These are phyloP conservation scores for Sclerotinia spermophila DNA, from an alignment of 2,329 filamentous ascomycete genomes.

Conservation along the genomic window DNA sequence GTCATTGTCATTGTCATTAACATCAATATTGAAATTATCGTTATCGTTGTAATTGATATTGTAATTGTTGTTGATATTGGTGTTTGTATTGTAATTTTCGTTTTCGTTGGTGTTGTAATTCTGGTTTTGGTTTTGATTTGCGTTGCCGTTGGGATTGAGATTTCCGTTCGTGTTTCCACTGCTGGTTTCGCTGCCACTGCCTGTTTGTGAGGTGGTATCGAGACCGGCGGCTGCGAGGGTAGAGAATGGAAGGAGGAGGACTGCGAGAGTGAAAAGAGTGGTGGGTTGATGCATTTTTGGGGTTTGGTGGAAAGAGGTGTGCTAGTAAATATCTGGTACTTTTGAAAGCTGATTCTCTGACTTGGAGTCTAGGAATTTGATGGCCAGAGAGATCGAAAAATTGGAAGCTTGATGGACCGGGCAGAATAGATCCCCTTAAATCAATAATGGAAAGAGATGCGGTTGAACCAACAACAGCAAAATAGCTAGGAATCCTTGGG, in stretches of 20 bases:
- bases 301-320: background rate
- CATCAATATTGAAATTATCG: background rate
- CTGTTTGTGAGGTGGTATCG: background rate
- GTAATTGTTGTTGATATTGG: background rate
- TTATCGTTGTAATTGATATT: background rate
- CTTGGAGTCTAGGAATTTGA: background rate
- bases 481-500: background rate
- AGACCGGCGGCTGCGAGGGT: background rate
- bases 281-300: background rate
- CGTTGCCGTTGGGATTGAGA: conserved; percentile 1
- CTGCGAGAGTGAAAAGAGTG: background rate
- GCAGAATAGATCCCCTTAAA: background rate
- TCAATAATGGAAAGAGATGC: background rate
- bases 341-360: background rate
- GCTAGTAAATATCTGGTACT: background rate
- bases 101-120: conserved; percentile 1
- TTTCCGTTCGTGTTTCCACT: background rate
- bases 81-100: background rate
- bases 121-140: background rate
- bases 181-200: background rate
- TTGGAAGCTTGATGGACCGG: background rate
- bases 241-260: background rate
- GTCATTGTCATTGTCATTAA: background rate
- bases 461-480: background rate
- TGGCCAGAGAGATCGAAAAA: background rate